Evolutionary conservation across 768 basidiomycete genomes (phyloP).

Genomic region (Russula ochroleuca): DNA sequence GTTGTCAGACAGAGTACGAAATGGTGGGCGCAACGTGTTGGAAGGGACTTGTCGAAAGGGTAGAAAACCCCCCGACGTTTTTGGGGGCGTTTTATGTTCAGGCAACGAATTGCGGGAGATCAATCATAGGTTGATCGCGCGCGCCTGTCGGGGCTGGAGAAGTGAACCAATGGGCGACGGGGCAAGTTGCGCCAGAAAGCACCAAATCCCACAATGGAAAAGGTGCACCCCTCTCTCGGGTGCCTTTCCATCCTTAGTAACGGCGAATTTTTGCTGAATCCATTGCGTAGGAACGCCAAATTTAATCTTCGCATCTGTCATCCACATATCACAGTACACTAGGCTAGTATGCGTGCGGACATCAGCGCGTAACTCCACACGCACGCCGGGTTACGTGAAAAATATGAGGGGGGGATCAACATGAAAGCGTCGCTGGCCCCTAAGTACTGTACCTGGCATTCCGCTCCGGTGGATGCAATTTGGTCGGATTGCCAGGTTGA

Average conservation of each 20-base stretch:
- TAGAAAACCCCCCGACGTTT: neutral
- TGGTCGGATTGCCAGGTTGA: neutral
- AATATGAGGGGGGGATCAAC: neutral
- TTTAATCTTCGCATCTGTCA: neutral
- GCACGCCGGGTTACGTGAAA: neutral
- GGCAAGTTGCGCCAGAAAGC: neutral
- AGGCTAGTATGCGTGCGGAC: neutral
- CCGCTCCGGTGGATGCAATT: neutral
- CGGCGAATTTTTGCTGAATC: neutral
- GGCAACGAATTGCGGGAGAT: neutral
- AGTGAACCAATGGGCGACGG: neutral
- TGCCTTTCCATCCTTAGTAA: neutral
- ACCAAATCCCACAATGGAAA: conserved; percentile 1
- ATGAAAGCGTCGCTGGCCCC: neutral
- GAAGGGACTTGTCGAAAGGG: neutral
- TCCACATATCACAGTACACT: neutral
- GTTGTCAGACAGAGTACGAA: neutral
- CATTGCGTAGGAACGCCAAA: neutral
- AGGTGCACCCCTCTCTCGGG: neutral
- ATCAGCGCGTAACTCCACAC: neutral
- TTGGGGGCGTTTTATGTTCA: conserved; percentile 7
- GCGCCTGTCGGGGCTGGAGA: conserved; percentile 5
- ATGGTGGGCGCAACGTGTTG: neutral
- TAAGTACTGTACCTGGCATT: neutral
- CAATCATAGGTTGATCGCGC: neutral